phyloP scores from a whole-genome alignment of 2,329 filamentous ascomycete genomes.

The Pseudogymnoascus sp. region DNA sequence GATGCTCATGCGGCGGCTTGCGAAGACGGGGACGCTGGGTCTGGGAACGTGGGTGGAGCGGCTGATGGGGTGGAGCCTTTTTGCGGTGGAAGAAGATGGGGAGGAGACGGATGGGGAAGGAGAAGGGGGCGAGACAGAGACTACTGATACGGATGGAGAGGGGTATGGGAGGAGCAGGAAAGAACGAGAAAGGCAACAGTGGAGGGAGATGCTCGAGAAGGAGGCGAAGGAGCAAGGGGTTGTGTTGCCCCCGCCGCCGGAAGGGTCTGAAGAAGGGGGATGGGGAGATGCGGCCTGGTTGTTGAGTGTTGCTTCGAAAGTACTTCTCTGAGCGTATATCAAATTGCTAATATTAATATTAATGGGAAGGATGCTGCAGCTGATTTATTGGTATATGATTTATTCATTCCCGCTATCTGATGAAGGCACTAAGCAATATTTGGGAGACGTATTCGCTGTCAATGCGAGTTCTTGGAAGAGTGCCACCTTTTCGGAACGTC shows the following conservation, averaged over 20 bases:
- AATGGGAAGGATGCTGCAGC: neutral
- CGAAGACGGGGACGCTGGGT: slow-evolving; percentile 45
- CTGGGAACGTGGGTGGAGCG: slow-evolving; percentile 53
- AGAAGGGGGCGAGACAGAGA: slow-evolving; percentile 33
- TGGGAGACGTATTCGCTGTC: neutral
- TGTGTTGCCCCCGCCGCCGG: slow-evolving; percentile 34
- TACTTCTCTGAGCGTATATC: slow-evolving; percentile 20
- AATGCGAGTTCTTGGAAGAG: neutral
- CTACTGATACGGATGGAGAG: slow-evolving; percentile 32
- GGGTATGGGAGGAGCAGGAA: slow-evolving; percentile 16
- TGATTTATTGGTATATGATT: neutral
- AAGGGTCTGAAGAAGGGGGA: slow-evolving; percentile 48
- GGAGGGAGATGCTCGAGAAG: slow-evolving; percentile 18
- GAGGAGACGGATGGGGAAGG: slow-evolving; percentile 40
- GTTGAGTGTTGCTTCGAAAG: slow-evolving; percentile 48
- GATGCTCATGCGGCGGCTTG: slow-evolving; percentile 48
- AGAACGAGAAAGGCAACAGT: neutral
- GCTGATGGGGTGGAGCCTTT: slow-evolving; percentile 53
- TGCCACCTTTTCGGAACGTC: neutral
- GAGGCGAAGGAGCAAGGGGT: slow-evolving; percentile 16
- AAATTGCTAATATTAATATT: neutral
- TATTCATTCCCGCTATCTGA: neutral
- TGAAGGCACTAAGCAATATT: neutral
- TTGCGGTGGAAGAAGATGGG: slow-evolving; percentile 55
- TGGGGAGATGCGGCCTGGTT: slow-evolving; percentile 66